Base-by-base conservation (phyloP, 2,329 filamentous ascomycete species). In the Cordyceps tenuipes region DNA sequence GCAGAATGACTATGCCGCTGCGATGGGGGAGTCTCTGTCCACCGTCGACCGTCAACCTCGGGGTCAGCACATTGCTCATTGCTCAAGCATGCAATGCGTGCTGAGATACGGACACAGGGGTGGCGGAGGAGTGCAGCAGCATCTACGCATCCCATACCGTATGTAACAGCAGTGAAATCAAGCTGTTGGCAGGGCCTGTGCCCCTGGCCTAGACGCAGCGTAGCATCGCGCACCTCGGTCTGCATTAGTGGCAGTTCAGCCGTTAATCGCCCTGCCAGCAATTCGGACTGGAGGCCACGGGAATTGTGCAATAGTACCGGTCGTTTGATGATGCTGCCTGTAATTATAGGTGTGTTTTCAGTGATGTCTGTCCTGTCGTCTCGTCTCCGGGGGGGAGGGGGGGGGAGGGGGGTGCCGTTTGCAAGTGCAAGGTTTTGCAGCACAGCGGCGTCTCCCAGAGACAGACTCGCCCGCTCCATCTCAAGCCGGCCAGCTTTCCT, bases 241-340 rank as follows among this genome's bases (percentile, higher is more conserved):
- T 50, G 55, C 55, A 57, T 57, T 57, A 57, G 55, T 50, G 55
- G 17, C 17, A 21, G 6, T 23, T 31, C 29, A 43, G 55, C 55
- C 23, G 55, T 50, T 34, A 50, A 57, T 57, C 55, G 55, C 55
- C 55, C 47, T 56, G 43, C 53, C 41, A n/a, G 23, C 26, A 23
- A 23, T 23, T 23, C 23, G 23, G 23, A 44, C 9, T 54, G 49
- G 17, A n/a, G 23, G 23, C 34, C 19, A 36, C n/a, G 12, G 13
- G 3, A n/a, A 43, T 43, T 13, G 13, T 53, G 51, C 51, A 15
- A 17, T 19, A 15, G 26, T 17, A n/a, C 43, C n/a, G 23, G 19
- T 21, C 39, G n/a, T 43, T 43, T 19, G 43, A 19, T 19, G 43
- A 19, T 9, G n/a, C 2, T n/a, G 39, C 39, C 10, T 17, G 39